phyloP scores from a whole-genome alignment of 768 basidiomycete species.

The Serendipita indica region DNA sequence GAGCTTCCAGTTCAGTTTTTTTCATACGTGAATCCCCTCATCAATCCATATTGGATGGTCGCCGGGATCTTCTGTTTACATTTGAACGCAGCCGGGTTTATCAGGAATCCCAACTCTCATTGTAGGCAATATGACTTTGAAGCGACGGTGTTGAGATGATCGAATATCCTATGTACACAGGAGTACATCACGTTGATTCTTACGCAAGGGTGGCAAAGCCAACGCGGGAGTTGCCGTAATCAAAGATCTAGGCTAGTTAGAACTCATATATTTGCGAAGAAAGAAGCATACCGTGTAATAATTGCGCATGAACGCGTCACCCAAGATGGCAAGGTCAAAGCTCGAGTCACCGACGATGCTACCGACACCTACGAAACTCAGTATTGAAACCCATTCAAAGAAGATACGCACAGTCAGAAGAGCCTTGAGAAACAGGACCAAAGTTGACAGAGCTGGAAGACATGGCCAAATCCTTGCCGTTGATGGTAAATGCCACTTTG shows the following conservation, averaged over 20 bases:
- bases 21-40: too few species aligned
- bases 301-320: conserved; percentile 30
- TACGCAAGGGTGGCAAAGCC: neutral
- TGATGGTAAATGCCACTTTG: conserved; percentile 34
- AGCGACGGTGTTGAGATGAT: too few species aligned
- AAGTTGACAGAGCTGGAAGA: conserved; percentile 29
- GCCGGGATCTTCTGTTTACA: too few species aligned
- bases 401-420: conserved; percentile 25
- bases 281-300: conserved; percentile 25
- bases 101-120: too few species aligned
- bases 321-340: conserved; percentile 24
- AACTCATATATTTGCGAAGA: neutral
- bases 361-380: too few species aligned
- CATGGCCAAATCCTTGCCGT: conserved; percentile 31
- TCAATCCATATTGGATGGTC: too few species aligned
- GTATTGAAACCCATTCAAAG: too few species aligned
- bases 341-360: conserved; percentile 21
- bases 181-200: too few species aligned
- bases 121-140: too few species aligned
- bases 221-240: conserved; percentile 1
- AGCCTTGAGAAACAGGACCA: conserved; percentile 23
- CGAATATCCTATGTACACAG: too few species aligned
- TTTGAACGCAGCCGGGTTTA: too few species aligned
- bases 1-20: too few species aligned
- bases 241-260: neutral